Percentiles rank a stretch among this genome's conserved stretches.
These are phyloP conservation scores for Erythrobasidium hasegawianum DNA, from an alignment of 1,284 basidiomycete genomes.

Conservation along the genomic window DNA sequence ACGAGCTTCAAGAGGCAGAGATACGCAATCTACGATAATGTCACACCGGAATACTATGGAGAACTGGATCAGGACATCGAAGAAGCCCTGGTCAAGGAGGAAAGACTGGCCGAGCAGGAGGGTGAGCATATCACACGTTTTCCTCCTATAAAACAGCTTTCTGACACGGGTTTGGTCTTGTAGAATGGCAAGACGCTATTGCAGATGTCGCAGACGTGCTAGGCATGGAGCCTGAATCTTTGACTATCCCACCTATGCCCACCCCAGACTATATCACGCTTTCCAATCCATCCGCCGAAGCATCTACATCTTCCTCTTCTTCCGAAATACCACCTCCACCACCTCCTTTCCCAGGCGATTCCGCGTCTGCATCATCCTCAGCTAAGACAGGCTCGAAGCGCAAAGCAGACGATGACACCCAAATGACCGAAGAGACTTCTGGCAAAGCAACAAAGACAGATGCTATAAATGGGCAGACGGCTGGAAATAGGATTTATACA, in stretches of 20 bases:
- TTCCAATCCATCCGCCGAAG: neutral
- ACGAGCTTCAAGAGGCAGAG: slow-evolving; percentile 68
- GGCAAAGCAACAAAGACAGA: slow-evolving; percentile 26
- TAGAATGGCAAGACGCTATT: slow-evolving; percentile 67
- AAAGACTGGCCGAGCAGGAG: slow-evolving; percentile 67
- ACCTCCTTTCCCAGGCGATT: slow-evolving; percentile 14
- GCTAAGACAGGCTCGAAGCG: slow-evolving; percentile 41
- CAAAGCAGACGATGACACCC: slow-evolving; percentile 40
- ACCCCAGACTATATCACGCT: slow-evolving; percentile 25
- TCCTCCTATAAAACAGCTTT: neutral
- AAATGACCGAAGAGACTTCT: slow-evolving; percentile 36
- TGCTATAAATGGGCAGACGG: slow-evolving; percentile 26
- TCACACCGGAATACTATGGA: slow-evolving; percentile 85
- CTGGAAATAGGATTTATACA: slow-evolving; percentile 57
- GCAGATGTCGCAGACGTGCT: slow-evolving; percentile 24
- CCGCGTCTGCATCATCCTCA: neutral
- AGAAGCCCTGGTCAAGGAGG: slow-evolving; percentile 64
- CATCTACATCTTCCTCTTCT: slow-evolving; percentile 4
- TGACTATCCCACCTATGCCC: slow-evolving; percentile 17
- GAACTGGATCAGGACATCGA: slow-evolving; percentile 77
- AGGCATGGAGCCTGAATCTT: slow-evolving; percentile 13
- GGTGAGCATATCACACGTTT: slow-evolving; percentile 56
- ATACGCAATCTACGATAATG: slow-evolving; percentile 62
- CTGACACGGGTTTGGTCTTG: slow-evolving; percentile 20
- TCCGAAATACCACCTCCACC: slow-evolving; percentile 13